Evolutionary conservation across 192 early-diverging fungal genomes (phyloP).

Genomic region (Gonapodya sp.): DNA sequence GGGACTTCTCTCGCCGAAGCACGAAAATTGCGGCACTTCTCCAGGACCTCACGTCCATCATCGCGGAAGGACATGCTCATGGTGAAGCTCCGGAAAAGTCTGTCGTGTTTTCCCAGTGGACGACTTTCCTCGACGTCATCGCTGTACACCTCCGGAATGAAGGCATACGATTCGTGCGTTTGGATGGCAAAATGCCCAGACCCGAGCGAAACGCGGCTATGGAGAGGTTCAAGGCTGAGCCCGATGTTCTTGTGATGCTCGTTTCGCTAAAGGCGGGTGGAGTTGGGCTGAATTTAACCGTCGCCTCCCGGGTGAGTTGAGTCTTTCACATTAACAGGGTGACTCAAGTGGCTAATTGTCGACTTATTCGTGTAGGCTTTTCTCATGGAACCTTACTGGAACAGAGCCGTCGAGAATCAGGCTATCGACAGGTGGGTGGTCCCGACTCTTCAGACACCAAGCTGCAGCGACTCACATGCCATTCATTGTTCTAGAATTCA

Average conservation of each 20-base stretch:
- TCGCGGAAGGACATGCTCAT: slow-evolving; percentile 21
- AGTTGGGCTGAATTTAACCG: slow-evolving; percentile 66
- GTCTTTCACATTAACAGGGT: slow-evolving; percentile 26
- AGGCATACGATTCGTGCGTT: slow-evolving; percentile 50
- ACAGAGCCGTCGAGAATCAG: slow-evolving; percentile 65
- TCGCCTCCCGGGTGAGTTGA: slow-evolving; percentile 60
- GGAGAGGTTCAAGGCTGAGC: slow-evolving; percentile 48
- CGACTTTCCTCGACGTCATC: slow-evolving; percentile 68
- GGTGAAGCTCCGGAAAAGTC: slow-evolving; percentile 39
- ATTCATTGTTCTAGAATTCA: slow-evolving; percentile 47
- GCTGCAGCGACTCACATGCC: too few relatives aligned
- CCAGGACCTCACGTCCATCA: slow-evolving; percentile 22
- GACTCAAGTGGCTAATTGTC: slow-evolving; percentile 44
- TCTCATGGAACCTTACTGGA: slow-evolving; percentile 55
- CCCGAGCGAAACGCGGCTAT: slow-evolving; percentile 50
- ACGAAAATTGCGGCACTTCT: slow-evolving; percentile 34
- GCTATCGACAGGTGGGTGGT: slow-evolving; percentile 54
- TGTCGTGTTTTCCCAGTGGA: slow-evolving; percentile 95
- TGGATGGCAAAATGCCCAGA: slow-evolving; percentile 71
- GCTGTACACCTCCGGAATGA: slow-evolving; percentile 40
- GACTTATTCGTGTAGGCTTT: background rate
- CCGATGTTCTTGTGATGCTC: slow-evolving; percentile 47
- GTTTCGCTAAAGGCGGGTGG: slow-evolving; percentile 58
- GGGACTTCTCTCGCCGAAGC: slow-evolving; percentile 10
- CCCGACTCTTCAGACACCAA: too few relatives aligned